Evolutionary conservation across 257 asterid genomes (phyloP), one percentile per base, ranked within the genome.

Genomic region (Linderniella brevidens): DNA sequence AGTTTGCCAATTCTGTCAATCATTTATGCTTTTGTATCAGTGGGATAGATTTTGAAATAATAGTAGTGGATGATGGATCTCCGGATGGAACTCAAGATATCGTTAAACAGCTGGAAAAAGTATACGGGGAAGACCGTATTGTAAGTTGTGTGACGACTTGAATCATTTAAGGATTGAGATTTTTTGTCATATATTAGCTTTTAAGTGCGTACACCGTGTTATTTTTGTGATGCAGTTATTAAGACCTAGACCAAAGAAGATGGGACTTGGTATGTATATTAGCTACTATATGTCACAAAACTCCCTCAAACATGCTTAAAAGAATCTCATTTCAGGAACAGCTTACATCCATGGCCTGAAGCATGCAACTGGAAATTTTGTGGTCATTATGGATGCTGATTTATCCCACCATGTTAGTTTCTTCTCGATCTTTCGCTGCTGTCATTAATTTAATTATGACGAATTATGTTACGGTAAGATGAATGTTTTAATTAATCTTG

Each of bases 351-450:
- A 90, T 60, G 96, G 99, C 53, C 59, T 90, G 62, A 90, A 85
- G 79, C 76, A 90, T 69, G 94, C 84, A 35, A 59, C 87, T 1
- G 99, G 96, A 43, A 70, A 79, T 58, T 90, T 77, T 67, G 86
- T 85, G 40, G 92, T 90, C 48, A 90, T 90, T 51, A 90, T 90
- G 99, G 99, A 90, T 68, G 99, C 99, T 20, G 99, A 90, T 66
- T 73, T 90, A 42, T 90, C 99, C 4, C 99, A 90, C 71, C 96
- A 85, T 73, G 98, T 84, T 71, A 70, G 98, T 71, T 52, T 52
- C 55, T 1, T 44, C 41, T 44, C 48, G 11, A 13, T 20, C 44
- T 49, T 53, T 47, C 53, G 57, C 48, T 56, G 46, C 46, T 18
- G 9, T 1, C 16, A 10, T 4, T 29, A 48, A 9, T 48, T 11